Conservation (phyloP, 169 alveolate species). For the Ichthyophthirius multifiliis region DNA sequence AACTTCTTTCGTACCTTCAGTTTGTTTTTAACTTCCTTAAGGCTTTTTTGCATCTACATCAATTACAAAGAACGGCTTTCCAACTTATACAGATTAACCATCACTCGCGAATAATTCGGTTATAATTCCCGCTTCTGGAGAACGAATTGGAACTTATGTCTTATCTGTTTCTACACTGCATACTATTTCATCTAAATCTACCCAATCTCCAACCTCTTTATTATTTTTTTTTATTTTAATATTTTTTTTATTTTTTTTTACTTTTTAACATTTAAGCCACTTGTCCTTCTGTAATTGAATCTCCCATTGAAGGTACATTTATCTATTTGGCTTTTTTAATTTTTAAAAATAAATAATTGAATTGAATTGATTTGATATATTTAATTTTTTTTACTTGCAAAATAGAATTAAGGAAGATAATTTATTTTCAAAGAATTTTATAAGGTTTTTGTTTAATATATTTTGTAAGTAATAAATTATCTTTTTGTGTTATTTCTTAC, state of each 20-base stretch:
- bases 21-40: constrained; percentile 21
- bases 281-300: constrained; percentile 73
- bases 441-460: not conserved
- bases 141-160: constrained; percentile 91
- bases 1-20: constrained; percentile 27
- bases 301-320: constrained; percentile 81
- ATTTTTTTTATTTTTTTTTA: constrained; percentile 8
- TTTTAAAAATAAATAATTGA: not conserved
- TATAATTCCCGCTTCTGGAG: constrained; percentile 83
- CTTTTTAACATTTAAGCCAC: constrained; percentile 50
- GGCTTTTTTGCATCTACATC: constrained; percentile 50
- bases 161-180: constrained; percentile 95
- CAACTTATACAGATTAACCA: constrained; percentile 68
- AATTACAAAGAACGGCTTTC: constrained; percentile 57
- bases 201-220: constrained; percentile 90
- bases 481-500: no score
- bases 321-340: not conserved
- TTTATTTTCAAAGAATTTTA: not conserved
- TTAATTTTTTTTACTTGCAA: no score
- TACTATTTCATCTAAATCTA: constrained; percentile 88
- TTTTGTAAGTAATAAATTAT: not conserved
- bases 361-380: no score
- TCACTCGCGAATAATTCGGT: constrained; percentile 52
- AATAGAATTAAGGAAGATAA: no score
- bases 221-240: not conserved